A percentile compares a stretch with the other conserved stretches of the same genome.
These are phyloP conservation scores for Vinca minor DNA, from an alignment of 257 asterid genomes.

Conservation along the genomic window DNA sequence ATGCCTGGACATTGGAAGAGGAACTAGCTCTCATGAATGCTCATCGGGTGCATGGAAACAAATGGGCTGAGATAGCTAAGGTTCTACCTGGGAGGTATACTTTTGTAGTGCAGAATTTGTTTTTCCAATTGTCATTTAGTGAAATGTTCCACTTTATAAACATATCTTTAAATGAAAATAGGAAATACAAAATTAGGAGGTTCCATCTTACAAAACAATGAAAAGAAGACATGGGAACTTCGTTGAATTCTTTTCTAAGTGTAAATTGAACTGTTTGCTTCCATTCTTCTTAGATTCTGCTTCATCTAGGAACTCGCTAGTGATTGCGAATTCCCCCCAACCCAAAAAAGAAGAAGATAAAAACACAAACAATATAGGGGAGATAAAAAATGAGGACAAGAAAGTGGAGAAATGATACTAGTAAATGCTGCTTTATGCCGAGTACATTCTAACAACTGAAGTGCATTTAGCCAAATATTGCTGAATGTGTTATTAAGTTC, in stretches of 20 bases:
- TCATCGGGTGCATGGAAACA: constrained; percentile 78
- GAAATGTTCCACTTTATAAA: constrained; percentile 1
- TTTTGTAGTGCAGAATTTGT: neutral
- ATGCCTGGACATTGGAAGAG: constrained; percentile 95
- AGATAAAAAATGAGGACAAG: no score
- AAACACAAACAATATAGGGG: no score
- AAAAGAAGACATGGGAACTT: neutral
- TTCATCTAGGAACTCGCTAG: neutral
- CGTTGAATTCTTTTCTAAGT: neutral
- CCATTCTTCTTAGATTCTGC: neutral
- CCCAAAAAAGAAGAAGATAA: no score
- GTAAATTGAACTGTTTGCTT: constrained; percentile 2
- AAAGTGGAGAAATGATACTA: neutral
- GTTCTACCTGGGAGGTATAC: constrained; percentile 91
- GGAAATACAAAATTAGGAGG: neutral
- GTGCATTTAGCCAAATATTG: neutral
- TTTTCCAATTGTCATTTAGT: neutral
- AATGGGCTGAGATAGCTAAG: constrained; percentile 99
- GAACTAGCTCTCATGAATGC: constrained; percentile 80
- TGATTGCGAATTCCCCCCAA: neutral
- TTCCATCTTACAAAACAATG: neutral
- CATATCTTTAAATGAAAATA: neutral
- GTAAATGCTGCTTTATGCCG: neutral
- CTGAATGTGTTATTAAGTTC: neutral
- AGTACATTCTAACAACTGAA: neutral